phyloP scores from a whole-genome alignment of 352 stramenopile species.

The Phytopythium delawarense region DNA sequence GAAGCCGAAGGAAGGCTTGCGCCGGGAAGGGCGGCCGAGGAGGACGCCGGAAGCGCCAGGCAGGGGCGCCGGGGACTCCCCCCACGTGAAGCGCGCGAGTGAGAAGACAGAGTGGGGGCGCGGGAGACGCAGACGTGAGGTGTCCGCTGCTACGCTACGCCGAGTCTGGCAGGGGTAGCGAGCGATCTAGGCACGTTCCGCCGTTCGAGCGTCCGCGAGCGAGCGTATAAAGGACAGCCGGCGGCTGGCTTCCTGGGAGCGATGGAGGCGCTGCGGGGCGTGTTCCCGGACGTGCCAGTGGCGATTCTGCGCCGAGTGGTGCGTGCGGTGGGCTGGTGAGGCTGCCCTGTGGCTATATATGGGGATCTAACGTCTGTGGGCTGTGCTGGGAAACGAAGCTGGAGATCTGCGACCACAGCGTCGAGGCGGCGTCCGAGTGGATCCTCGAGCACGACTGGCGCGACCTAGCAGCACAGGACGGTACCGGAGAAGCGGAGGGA shows the following conservation, averaged over 20 bases:
- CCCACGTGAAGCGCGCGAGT: no score
- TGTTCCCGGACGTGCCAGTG: conserved; percentile 37
- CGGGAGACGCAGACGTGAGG: background rate
- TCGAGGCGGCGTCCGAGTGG: conserved; percentile 51
- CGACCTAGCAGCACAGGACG: conserved; percentile 26
- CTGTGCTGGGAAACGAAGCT: conserved; percentile 20
- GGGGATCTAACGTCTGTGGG: background rate
- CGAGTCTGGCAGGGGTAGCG: background rate
- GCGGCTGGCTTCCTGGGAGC: background rate
- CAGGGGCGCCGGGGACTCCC: no score
- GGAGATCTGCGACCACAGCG: conserved; percentile 46
- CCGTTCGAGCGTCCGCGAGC: background rate
- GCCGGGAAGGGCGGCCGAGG: no score
- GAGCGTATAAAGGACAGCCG: background rate
- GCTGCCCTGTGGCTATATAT: background rate
- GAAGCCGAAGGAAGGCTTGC: no score
- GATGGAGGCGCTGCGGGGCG: conserved; percentile 42
- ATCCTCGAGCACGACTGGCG: conserved; percentile 60
- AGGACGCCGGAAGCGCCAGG: no score
- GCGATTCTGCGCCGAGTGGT: conserved; percentile 32
- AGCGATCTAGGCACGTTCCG: background rate
- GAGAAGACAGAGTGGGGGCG: background rate
- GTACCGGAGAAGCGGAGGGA: background rate
- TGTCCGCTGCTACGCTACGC: background rate
- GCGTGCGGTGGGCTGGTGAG: background rate